Conservation (phyloP, 495 filamentous ascomycete genomes). For the Amphirosellinia nigrospora region DNA sequence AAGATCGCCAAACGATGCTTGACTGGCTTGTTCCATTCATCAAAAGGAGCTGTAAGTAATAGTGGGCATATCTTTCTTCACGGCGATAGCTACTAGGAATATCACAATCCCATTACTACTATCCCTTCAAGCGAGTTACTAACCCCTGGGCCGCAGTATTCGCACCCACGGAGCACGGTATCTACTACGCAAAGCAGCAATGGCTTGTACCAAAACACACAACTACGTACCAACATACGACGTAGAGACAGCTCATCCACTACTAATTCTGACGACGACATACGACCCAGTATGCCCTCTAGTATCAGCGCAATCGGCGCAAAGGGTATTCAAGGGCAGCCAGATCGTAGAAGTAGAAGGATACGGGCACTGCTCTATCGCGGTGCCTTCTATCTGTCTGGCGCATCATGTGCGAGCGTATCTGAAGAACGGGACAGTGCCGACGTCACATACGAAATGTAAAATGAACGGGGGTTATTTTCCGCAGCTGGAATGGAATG, state of each 20-base stretch:
- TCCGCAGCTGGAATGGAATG: neutral
- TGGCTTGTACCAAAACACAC: slow-evolving; percentile 50
- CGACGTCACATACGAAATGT: slow-evolving; percentile 39
- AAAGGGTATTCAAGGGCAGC: slow-evolving; percentile 46
- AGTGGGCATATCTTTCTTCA: neutral
- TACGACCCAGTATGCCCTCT: slow-evolving; percentile 51
- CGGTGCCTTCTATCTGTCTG: slow-evolving; percentile 47
- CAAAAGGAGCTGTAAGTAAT: slow-evolving; percentile 31
- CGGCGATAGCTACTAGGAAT: neutral
- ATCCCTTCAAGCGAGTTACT: neutral
- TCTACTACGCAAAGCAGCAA: slow-evolving; percentile 45
- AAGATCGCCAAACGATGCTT: slow-evolving; percentile 33
- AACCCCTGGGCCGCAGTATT: slow-evolving; percentile 25
- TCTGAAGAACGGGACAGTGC: slow-evolving; percentile 48
- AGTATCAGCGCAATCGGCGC: slow-evolving; percentile 46
- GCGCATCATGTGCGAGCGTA: slow-evolving; percentile 44
- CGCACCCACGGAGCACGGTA: slow-evolving; percentile 26
- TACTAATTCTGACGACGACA: neutral
- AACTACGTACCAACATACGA: slow-evolving; percentile 42
- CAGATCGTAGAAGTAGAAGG: slow-evolving; percentile 49
- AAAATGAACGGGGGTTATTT: neutral
- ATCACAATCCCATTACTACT: neutral
- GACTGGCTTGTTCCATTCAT: slow-evolving; percentile 37
- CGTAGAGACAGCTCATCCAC: slow-evolving; percentile 1
- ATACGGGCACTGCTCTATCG: slow-evolving; percentile 53